phyloP scores from a whole-genome alignment of 768 basidiomycete species.

The Mrakia hoshinonis region DNA sequence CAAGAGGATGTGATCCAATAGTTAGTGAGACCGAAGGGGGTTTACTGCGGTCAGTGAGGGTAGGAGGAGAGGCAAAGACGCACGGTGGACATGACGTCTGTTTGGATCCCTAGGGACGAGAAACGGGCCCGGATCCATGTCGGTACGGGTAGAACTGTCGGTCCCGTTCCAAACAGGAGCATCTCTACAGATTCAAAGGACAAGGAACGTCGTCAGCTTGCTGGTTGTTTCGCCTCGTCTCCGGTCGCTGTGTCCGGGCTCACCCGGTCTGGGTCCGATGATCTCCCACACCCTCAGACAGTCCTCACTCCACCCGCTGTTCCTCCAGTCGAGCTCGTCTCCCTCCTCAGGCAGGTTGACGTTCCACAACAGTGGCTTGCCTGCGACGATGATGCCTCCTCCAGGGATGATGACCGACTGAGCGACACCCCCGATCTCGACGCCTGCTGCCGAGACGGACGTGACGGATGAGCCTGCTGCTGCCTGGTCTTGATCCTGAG shows the following conservation, averaged over 20 bases:
- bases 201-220: background rate
- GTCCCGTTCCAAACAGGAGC: constrained; percentile 78
- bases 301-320: constrained; percentile 54
- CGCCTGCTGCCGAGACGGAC: background rate
- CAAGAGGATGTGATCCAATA: background rate
- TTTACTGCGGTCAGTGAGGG: background rate
- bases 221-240: background rate
- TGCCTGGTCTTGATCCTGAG: too few relatives aligned
- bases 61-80: constrained; percentile 33
- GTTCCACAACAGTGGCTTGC: constrained; percentile 84
- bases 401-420: constrained; percentile 53
- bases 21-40: too few relatives aligned
- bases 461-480: background rate
- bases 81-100: constrained; percentile 84
- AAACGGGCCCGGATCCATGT: constrained; percentile 57
- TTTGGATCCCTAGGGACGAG: constrained; percentile 67
- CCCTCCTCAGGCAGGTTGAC: constrained; percentile 48
- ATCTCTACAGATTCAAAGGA: constrained; percentile 54
- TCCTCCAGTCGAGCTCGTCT: constrained; percentile 47
- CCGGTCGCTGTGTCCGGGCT: constrained; percentile 39
- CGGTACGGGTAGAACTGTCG: constrained; percentile 60
- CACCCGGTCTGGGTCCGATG: constrained; percentile 78
- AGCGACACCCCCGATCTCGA: background rate
- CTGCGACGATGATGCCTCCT: constrained; percentile 74
- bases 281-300: constrained; percentile 73